Base-by-base conservation (phyloP, 257 asterid genomes). In the Haberlea rhodopensis region DNA sequence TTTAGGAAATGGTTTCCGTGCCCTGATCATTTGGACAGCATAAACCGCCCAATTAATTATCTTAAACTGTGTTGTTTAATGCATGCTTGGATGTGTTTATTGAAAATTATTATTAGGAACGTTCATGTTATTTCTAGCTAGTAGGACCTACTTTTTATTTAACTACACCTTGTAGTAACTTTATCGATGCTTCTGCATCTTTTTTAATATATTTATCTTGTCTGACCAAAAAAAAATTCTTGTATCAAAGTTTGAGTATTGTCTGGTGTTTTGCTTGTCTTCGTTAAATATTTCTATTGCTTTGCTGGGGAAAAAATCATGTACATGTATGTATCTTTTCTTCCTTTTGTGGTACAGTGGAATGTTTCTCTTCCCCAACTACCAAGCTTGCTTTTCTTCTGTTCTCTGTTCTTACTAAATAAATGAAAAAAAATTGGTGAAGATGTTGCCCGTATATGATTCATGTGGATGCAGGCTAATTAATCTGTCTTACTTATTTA, bases 351-450 rank as follows among this genome's bases (percentile, higher is more conserved):
- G 52, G 55, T 21, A 54, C 58, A 37, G 48, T 6, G 10, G 1
- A 48, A 18, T 57, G 54, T 40, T 66, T 27, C 26, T 31, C 5
- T 11, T 9, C 34, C 20, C 16, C 18, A 34, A 37, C 51, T 34
- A 13, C 54, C 59, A 20, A 22, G 8, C 28, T 7, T 71, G 55
- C 18, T 34, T 20, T 66, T 46, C 34, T 46, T 34, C 22, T 29
- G 40, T 69, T 75, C 23, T 31, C 24, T n/a, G 2, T 48, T 19
- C 27, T 52, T 65, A 54, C 19, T 32, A 46, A 22, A 53, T 46
- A 25, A 59, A 28, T 69, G 53, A 21, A 22, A 11, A 29, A 26
- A 53, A 57, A 25, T 57, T 4, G 11, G 58, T 37, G 46, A 49
- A 19, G 51, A 32, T 55, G 9, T 34, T 25, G 32, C 57, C 25